Conservation (phyloP, 768 basidiomycete species). For the Tubosaeta sp. region DNA sequence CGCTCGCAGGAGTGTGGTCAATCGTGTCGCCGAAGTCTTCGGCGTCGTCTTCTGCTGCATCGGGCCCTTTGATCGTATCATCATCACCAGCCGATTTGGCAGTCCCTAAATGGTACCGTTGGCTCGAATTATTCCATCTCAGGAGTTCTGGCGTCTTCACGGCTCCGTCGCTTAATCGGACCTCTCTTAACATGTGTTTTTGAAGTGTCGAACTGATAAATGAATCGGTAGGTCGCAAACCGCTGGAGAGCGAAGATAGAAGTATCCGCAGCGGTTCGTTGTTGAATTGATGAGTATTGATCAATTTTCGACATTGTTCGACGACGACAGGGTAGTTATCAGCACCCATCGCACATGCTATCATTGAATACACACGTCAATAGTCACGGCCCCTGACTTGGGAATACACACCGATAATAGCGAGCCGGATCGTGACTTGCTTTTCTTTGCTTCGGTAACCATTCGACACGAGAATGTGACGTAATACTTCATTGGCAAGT, state of each 20-base stretch:
- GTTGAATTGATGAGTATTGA: constrained; percentile 76
- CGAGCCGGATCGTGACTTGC: constrained; percentile 71
- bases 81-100: constrained; percentile 19
- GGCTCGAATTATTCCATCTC: constrained; percentile 57
- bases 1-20: constrained; percentile 11
- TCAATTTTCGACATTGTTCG: constrained; percentile 73
- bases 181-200: constrained; percentile 79
- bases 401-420: constrained; percentile 58
- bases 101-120: constrained; percentile 49
- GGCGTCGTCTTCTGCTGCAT: constrained; percentile 31
- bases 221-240: constrained; percentile 63
- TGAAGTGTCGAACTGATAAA: constrained; percentile 78
- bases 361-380: not conserved
- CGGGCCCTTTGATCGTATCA: constrained; percentile 12
- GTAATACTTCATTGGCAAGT: constrained; percentile 67
- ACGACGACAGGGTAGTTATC: constrained; percentile 56
- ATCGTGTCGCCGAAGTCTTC: constrained; percentile 26
- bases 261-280: constrained; percentile 82
- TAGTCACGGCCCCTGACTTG: not conserved
- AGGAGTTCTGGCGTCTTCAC: constrained; percentile 57
- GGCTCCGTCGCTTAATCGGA: constrained; percentile 63
- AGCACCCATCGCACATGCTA: constrained; percentile 71
- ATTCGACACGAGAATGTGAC: constrained; percentile 71
- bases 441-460: constrained; percentile 59
- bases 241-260: constrained; percentile 66